phyloP scores from a whole-genome alignment of 140 eudicot species.

The Flaveria floridana region DNA sequence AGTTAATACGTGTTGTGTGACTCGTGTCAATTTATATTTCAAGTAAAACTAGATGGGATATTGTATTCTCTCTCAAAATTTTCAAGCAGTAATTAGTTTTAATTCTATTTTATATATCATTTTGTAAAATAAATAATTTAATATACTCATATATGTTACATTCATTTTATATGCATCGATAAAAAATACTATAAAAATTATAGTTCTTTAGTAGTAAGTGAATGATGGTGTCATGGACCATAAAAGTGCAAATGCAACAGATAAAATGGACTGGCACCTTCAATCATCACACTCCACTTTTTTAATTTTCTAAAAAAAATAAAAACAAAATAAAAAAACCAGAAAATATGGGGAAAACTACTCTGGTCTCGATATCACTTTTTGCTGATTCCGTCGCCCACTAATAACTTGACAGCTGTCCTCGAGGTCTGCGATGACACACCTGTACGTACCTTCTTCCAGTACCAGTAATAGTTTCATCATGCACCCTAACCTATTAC shows the following conservation, averaged over 20 bases:
- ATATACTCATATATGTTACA: background rate
- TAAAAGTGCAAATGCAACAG: conserved; percentile 33
- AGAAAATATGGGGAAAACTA: background rate
- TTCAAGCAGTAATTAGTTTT: background rate
- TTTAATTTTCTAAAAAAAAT: background rate
- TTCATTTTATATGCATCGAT: too few species aligned
- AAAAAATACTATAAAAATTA: background rate
- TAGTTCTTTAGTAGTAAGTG: conserved; percentile 8
- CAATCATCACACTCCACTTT: conserved; percentile 28
- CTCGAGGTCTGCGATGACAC: conserved; percentile 26
- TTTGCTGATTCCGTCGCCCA: conserved; percentile 25
- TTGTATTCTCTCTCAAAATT: too few species aligned
- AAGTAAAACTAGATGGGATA: too few species aligned
- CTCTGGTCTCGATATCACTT: conserved; percentile 13
- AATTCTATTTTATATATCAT: background rate
- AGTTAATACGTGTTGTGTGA: background rate
- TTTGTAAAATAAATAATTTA: background rate
- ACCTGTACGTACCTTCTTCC: conserved; percentile 3
- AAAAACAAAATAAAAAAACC: background rate
- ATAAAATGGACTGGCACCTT: conserved; percentile 39
- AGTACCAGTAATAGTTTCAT: conserved; percentile 9
- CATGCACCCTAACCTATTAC: conserved; percentile 20
- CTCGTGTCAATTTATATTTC: too few species aligned
- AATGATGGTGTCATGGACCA: conserved; percentile 27
- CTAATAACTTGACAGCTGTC: conserved; percentile 27